phyloP scores from a whole-genome alignment of 306 rosid species.

The Dryas octopetala region DNA sequence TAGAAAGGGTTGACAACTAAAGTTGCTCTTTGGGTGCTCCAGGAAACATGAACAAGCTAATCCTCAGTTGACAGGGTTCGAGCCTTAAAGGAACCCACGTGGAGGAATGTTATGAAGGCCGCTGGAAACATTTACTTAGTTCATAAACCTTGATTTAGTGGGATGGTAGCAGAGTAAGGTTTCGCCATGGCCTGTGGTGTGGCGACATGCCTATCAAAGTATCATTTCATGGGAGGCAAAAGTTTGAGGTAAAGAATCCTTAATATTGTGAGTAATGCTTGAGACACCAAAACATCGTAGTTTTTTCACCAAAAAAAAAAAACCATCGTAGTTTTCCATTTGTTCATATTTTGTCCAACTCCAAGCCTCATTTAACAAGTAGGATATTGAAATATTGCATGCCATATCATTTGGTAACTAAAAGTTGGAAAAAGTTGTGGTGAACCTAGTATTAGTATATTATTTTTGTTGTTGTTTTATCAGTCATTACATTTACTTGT shows the following conservation, averaged over 20 bases:
- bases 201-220: not conserved
- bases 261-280: not conserved
- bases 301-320: not conserved
- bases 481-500: no score
- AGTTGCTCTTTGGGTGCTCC: slow-evolving; percentile 2
- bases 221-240: not conserved
- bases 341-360: no score
- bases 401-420: no score
- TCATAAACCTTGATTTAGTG: not conserved
- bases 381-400: no score
- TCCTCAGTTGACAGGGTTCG: not conserved
- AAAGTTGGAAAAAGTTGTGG: no score
- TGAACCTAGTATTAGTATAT: no score
- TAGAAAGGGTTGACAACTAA: not conserved
- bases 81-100: not conserved
- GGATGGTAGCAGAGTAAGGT: not conserved
- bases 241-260: not conserved
- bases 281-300: not conserved
- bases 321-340: no score
- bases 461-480: no score
- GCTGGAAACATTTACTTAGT: not conserved
- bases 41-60: not conserved
- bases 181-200: not conserved
- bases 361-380: no score
- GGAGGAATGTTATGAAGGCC: not conserved